Conservation (phyloP, 768 basidiomycete genomes). For the Tricholoma matsutake region DNA sequence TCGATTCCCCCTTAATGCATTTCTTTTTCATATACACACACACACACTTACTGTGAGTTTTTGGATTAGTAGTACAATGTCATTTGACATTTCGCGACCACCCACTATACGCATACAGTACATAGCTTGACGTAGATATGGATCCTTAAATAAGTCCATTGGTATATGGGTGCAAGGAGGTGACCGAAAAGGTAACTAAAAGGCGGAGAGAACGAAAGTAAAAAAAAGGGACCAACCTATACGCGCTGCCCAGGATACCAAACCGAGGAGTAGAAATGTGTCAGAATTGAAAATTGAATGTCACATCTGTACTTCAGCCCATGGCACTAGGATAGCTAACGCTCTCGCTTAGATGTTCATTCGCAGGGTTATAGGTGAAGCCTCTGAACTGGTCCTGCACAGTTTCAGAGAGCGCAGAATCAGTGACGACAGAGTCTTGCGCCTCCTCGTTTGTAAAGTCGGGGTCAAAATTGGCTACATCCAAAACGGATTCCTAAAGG, state of each 20-base stretch:
- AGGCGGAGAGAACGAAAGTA: not conserved
- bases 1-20: constrained; percentile 86
- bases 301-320: not conserved
- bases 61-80: too few relatives aligned
- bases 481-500: constrained; percentile 80
- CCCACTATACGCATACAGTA: not conserved
- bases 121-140: not conserved
- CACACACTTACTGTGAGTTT: too few relatives aligned
- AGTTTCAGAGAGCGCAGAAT: constrained; percentile 89
- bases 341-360: constrained; percentile 83
- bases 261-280: not conserved
- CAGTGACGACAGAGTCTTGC: constrained; percentile 93
- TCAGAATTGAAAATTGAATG: not conserved
- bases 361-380: constrained; percentile 85
- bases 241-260: not conserved
- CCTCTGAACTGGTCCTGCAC: constrained; percentile 95
- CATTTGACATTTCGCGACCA: too few relatives aligned
- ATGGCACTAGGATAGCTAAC: constrained; percentile 60
- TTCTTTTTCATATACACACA: not conserved
- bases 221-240: not conserved
- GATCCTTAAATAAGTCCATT: not conserved
- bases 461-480: constrained; percentile 95
- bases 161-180: not conserved
- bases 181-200: not conserved
- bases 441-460: constrained; percentile 97